These are phyloP conservation scores for Brasenia schreberi DNA, from an alignment of 164 flowering plant species.

Conservation along the genomic window DNA sequence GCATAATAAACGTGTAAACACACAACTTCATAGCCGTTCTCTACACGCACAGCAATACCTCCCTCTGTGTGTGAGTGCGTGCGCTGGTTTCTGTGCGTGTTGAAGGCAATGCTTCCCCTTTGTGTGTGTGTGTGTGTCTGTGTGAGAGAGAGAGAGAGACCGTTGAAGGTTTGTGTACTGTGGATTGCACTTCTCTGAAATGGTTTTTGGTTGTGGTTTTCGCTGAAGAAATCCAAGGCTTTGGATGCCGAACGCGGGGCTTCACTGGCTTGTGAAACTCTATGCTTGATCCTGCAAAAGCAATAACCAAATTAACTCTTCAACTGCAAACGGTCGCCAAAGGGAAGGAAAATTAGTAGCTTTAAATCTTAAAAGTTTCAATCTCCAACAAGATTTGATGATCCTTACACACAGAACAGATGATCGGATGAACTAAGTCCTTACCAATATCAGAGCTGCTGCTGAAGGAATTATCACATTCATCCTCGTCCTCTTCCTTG, in stretches of 20 bases:
- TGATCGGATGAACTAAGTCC: neutral
- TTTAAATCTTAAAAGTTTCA: neutral
- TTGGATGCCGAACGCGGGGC: conserved; percentile 52
- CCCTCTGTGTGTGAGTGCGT: too few relatives aligned
- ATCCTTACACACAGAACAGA: too few relatives aligned
- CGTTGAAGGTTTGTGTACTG: conserved; percentile 24
- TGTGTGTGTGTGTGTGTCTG: too few relatives aligned
- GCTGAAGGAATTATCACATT: conserved; percentile 19
- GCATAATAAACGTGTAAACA: neutral
- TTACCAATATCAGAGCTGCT: conserved; percentile 32
- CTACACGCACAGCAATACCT: too few relatives aligned
- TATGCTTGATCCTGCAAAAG: conserved; percentile 29
- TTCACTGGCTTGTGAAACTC: conserved; percentile 47
- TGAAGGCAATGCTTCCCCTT: too few relatives aligned
- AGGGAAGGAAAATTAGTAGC: neutral
- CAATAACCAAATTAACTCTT: neutral
- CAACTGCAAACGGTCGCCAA: neutral
- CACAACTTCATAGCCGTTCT: neutral
- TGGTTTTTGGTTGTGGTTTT: conserved; percentile 26
- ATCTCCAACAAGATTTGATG: too few relatives aligned
- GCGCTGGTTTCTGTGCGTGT: too few relatives aligned
- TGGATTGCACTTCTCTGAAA: conserved; percentile 42
- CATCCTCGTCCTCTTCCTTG: conserved; percentile 64
- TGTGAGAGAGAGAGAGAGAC: conserved; percentile 11
- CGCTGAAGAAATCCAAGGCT: conserved; percentile 40